A percentile compares a stretch with the other conserved stretches of the same genome.
phyloP scores from a whole-genome alignment of 306 rosid species.

The Prunus padus region DNA sequence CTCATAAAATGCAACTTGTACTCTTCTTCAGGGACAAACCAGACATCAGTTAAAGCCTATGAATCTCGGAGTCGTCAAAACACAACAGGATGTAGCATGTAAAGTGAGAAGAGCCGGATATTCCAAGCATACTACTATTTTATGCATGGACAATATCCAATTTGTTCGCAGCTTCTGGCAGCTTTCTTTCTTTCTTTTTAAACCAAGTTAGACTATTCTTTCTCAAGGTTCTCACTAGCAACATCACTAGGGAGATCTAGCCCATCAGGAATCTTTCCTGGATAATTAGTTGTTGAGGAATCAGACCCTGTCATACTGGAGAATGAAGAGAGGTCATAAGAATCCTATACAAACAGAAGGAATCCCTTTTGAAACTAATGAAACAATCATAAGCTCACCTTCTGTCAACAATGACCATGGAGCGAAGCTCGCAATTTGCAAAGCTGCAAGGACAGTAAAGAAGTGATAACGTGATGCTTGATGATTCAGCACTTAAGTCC shows the following conservation, averaged over 20 bases:
- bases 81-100: not conserved
- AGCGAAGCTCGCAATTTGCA: conserved; percentile 72
- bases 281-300: conserved; percentile 53
- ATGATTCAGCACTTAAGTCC: not conserved
- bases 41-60: not conserved
- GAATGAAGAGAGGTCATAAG: conserved; percentile 22
- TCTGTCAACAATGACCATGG: conserved; percentile 58
- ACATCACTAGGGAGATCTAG: conserved; percentile 53
- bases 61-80: not conserved
- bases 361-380: conserved; percentile 1
- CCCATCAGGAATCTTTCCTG: conserved; percentile 65
- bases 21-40: not conserved
- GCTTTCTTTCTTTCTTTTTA: not conserved
- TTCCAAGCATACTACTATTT: not conserved
- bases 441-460: conserved; percentile 45
- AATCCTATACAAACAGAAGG: conserved; percentile 5
- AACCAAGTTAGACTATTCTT: conserved; percentile 26
- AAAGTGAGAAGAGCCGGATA: not conserved
- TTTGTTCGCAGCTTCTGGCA: not conserved
- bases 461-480: not conserved
- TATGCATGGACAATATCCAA: not conserved
- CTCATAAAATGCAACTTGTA: not conserved
- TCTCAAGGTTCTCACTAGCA: conserved; percentile 26
- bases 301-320: conserved; percentile 57
- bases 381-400: conserved; percentile 40